These are phyloP conservation scores for Sclerotinia spermophila DNA, from an alignment of 2,329 filamentous ascomycete genomes.

Conservation along the genomic window DNA sequence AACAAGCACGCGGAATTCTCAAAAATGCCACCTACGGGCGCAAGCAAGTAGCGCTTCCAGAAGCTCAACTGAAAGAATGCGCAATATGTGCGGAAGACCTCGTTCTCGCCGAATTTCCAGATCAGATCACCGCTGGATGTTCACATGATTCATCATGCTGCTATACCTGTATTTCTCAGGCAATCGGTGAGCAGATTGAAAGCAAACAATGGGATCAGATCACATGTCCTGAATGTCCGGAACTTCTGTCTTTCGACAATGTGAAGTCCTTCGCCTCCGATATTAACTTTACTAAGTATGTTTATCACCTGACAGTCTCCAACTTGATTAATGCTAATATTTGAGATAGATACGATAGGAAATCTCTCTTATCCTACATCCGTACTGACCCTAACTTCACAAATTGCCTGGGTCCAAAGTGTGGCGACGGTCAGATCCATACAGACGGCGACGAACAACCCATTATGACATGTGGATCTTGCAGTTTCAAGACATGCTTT, in stretches of 20 bases:
- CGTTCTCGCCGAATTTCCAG: not conserved
- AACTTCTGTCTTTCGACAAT: conserved; percentile 38
- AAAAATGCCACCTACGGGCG: too few species aligned
- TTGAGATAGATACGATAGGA: not conserved
- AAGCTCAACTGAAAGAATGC: not conserved
- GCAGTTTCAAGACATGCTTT: conserved; percentile 44
- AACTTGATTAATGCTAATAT: not conserved
- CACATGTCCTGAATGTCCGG: conserved; percentile 50
- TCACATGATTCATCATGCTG: conserved; percentile 23
- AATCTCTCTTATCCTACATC: not conserved
- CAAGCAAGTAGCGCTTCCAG: not conserved
- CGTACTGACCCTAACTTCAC: conserved; percentile 43
- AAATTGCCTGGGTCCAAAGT: conserved; percentile 50
- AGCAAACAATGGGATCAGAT: conserved; percentile 43
- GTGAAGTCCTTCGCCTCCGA: not conserved
- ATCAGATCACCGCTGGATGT: conserved; percentile 5
- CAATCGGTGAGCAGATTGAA: conserved; percentile 22
- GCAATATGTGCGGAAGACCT: conserved; percentile 4
- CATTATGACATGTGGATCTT: conserved; percentile 43
- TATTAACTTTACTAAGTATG: not conserved
- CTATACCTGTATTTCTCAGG: conserved; percentile 15
- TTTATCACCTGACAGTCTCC: not conserved
- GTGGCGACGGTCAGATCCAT: conserved; percentile 52
- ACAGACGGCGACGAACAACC: conserved; percentile 40
- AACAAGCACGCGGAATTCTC: too few species aligned